A percentile compares a stretch with the other conserved stretches of the same genome.
These are phyloP conservation scores for Phytophthora niederhauseri DNA, from an alignment of 352 stramenopile species.

Conservation along the genomic window DNA sequence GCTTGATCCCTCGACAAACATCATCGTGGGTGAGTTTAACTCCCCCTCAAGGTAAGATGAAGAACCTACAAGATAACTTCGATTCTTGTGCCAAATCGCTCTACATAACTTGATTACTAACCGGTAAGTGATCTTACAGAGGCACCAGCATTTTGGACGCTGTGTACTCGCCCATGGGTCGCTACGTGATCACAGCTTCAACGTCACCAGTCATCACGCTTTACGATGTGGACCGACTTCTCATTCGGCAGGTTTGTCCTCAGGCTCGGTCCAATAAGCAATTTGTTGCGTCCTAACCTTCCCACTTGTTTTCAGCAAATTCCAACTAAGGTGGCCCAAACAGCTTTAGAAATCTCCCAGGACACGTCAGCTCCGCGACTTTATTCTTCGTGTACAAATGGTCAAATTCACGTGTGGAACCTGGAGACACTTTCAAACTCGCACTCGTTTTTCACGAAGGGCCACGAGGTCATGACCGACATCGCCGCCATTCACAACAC, in stretches of 20 bases:
- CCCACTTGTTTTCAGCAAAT: conserved; percentile 48
- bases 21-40: conserved; percentile 22
- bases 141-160: conserved; percentile 44
- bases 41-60: conserved; percentile 11
- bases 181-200: conserved; percentile 55
- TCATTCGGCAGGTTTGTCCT: conserved; percentile 49
- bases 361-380: conserved; percentile 16
- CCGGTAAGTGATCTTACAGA: conserved; percentile 1
- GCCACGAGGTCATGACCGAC: conserved; percentile 44
- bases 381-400: conserved; percentile 47
- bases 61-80: neutral
- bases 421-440: conserved; percentile 34
- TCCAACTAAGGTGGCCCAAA: conserved; percentile 44
- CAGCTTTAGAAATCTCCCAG: conserved; percentile 34
- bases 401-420: conserved; percentile 56
- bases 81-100: neutral
- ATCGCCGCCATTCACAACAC: conserved; percentile 45
- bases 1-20: conserved; percentile 36
- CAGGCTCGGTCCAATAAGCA: neutral
- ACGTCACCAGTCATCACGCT: conserved; percentile 58
- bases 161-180: conserved; percentile 44
- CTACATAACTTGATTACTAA: too few species aligned
- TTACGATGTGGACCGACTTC: conserved; percentile 55
- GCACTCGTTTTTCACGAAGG: conserved; percentile 48
- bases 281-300: neutral